Percentiles rank a stretch among this genome's conserved stretches.
phyloP scores from a whole-genome alignment of 1,139 yeast genomes.

The Petasospora fabianii region DNA sequence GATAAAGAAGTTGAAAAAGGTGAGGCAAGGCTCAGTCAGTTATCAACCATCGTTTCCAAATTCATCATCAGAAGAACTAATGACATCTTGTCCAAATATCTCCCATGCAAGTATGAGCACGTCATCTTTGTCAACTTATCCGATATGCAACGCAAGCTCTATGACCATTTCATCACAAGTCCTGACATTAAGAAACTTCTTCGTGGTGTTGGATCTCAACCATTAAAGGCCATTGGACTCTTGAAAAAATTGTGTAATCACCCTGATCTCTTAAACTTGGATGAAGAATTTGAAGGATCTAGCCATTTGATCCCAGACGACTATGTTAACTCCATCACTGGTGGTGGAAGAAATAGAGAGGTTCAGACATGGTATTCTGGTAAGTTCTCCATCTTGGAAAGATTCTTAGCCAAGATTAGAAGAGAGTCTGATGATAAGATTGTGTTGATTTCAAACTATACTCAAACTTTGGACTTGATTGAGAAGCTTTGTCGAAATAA shows the following conservation, averaged over 20 bases:
- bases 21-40: slow-evolving; percentile 64
- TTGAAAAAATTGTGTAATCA: slow-evolving; percentile 90
- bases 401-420: slow-evolving; percentile 75
- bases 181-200: slow-evolving; percentile 71
- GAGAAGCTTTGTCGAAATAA: slow-evolving; percentile 77
- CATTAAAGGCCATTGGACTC: slow-evolving; percentile 85
- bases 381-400: slow-evolving; percentile 51
- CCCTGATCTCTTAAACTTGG: slow-evolving; percentile 77
- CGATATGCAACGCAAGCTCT: slow-evolving; percentile 70
- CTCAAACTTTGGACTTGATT: slow-evolving; percentile 87
- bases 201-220: slow-evolving; percentile 76
- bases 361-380: slow-evolving; percentile 58
- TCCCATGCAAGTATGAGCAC: slow-evolving; percentile 94
- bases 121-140: slow-evolving; percentile 85
- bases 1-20: slow-evolving; percentile 74
- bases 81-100: slow-evolving; percentile 86
- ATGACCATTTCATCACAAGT: slow-evolving; percentile 72
- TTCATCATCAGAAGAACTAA: slow-evolving; percentile 94
- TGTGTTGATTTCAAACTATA: slow-evolving; percentile 89
- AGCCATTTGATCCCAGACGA: slow-evolving; percentile 70
- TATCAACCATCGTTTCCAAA: slow-evolving; percentile 76
- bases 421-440: slow-evolving; percentile 89
- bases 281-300: slow-evolving; percentile 71
- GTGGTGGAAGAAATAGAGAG: slow-evolving; percentile 55
- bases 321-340: slow-evolving; percentile 43